Evolutionary conservation across 2,329 filamentous ascomycete species (phyloP).

Genomic region (Penicillium sp.): DNA sequence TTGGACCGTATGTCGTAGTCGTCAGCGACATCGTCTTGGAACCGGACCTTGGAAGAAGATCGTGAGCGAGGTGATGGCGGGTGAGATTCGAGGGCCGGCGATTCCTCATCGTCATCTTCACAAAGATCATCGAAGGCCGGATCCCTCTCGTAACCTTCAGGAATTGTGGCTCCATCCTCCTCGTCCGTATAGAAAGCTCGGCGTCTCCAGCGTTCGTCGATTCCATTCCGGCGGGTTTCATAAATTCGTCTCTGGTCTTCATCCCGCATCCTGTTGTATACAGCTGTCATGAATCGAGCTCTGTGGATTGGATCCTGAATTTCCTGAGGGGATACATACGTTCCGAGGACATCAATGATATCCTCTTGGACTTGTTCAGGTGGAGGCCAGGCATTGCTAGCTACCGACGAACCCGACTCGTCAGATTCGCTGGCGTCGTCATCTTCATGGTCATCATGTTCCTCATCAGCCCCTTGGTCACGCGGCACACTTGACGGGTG

Average conservation of each 20-base stretch:
- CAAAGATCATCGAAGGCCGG: slow-evolving; percentile 44
- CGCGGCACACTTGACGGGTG: slow-evolving; percentile 6
- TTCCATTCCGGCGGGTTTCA: slow-evolving; percentile 39
- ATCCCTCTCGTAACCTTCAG: slow-evolving; percentile 57
- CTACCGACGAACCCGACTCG: slow-evolving; percentile 29
- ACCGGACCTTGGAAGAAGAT: slow-evolving; percentile 76
- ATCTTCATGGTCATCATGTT: slow-evolving; percentile 24
- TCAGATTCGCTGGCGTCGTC: slow-evolving; percentile 22
- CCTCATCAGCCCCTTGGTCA: slow-evolving; percentile 19
- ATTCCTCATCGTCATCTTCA: slow-evolving; percentile 55
- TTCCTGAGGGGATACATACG: slow-evolving; percentile 42
- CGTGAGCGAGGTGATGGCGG: slow-evolving; percentile 58
- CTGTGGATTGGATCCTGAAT: slow-evolving; percentile 44
- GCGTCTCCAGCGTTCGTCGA: slow-evolving; percentile 71
- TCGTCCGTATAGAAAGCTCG: slow-evolving; percentile 80
- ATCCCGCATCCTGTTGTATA: slow-evolving; percentile 40
- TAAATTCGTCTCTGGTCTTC: slow-evolving; percentile 40
- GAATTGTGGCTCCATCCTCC: slow-evolving; percentile 70
- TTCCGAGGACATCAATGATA: slow-evolving; percentile 43
- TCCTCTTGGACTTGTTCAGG: slow-evolving; percentile 42
- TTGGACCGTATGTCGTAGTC: slow-evolving; percentile 71
- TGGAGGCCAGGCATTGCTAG: slow-evolving; percentile 39
- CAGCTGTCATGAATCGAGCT: slow-evolving; percentile 39
- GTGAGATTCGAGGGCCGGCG: slow-evolving; percentile 30
- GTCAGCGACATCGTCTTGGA: slow-evolving; percentile 64